Evolutionary conservation across 2,329 filamentous ascomycete species (phyloP).

Genomic region (Alternaria longipes): DNA sequence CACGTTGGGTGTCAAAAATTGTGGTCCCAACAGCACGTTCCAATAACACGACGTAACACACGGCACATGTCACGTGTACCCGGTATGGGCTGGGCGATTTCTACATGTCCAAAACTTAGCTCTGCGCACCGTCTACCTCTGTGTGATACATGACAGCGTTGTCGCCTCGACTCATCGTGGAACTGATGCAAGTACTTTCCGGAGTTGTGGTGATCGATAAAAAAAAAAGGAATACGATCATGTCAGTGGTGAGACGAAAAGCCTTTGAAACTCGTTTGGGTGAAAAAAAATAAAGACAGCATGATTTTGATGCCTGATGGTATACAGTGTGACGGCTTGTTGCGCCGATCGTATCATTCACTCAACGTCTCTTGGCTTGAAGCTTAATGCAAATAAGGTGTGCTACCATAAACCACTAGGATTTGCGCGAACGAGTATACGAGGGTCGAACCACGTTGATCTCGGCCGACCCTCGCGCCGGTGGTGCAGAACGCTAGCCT

Average conservation of each 20-base stretch:
- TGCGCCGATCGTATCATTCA: background rate
- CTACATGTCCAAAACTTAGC: background rate
- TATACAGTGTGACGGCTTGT: background rate
- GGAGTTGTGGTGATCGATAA: background rate
- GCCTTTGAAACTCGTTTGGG: background rate
- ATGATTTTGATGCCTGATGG: background rate
- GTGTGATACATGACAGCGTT: background rate
- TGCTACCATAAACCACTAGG: background rate
- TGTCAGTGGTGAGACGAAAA: background rate
- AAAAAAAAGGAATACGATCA: background rate
- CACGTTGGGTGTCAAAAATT: conserved; percentile 14
- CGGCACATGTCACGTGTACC: background rate
- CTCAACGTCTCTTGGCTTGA: background rate
- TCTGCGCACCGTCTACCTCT: background rate
- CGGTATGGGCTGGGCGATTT: background rate
- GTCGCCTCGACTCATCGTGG: background rate
- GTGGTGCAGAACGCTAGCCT: background rate
- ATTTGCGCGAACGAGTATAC: background rate
- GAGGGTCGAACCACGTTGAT: background rate
- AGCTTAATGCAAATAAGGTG: conserved; percentile 3
- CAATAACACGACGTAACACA: conserved; percentile 5
- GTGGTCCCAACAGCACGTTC: conserved; percentile 14
- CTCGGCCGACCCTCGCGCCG: background rate
- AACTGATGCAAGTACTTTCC: background rate
- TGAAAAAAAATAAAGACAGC: background rate